Evolutionary conservation across 176 grass and related monocot genomes (phyloP).

Genomic region (Puccinellia tenuiflora): DNA sequence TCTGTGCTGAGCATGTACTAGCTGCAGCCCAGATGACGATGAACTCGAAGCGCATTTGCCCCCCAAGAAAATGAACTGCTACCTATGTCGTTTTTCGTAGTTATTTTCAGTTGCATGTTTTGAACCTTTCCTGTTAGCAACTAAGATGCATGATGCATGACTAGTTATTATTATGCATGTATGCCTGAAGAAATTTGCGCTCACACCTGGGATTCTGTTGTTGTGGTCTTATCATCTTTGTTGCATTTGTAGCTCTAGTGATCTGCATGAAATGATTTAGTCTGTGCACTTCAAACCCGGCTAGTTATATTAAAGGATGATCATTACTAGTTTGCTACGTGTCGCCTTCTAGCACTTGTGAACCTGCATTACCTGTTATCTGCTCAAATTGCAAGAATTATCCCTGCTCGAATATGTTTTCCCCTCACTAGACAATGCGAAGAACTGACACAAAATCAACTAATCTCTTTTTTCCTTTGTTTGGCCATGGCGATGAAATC

Average conservation of each 20-base stretch:
- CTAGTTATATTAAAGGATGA: no score
- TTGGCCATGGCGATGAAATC: no score
- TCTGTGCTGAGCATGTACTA: neutral
- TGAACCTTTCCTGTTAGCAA: constrained; percentile 11
- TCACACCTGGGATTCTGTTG: neutral
- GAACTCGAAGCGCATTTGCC: neutral
- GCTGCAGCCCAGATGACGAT: neutral
- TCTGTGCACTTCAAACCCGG: no score
- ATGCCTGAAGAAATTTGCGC: neutral
- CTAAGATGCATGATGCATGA: constrained; percentile 3
- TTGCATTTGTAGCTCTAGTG: neutral
- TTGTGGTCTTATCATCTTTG: neutral
- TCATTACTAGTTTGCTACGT: no score
- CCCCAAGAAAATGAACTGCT: neutral
- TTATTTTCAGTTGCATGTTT: neutral
- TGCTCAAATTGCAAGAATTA: no score
- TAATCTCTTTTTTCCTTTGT: no score
- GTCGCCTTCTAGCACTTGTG: no score
- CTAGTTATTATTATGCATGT: constrained; percentile 25
- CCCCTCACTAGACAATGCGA: no score
- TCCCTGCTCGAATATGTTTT: no score
- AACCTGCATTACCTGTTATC: no score
- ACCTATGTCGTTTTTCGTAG: neutral
- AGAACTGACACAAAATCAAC: no score
- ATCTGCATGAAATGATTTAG: neutral